Percentiles rank a stretch among this genome's conserved stretches.
Conservation (phyloP, 1,139 yeast species). For the Geotrichum europaeum region DNA sequence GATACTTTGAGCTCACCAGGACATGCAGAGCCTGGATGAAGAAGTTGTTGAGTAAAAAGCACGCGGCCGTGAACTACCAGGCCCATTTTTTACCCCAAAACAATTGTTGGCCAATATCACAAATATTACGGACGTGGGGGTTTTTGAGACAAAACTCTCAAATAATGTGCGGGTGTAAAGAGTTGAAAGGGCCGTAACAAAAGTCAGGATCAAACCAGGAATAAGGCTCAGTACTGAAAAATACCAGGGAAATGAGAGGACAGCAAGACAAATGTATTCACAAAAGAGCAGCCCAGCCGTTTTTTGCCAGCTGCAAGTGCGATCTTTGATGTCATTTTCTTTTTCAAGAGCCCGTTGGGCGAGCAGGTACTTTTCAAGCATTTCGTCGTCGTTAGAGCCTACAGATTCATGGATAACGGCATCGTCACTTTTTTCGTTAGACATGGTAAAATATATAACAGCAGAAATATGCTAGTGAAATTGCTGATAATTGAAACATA, state of each 20-base stretch:
- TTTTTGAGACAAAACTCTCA: conserved; percentile 51
- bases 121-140: conserved; percentile 48
- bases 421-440: not conserved
- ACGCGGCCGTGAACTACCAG: conserved; percentile 53
- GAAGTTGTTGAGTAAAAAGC: conserved; percentile 50
- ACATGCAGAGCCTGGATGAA: conserved; percentile 56
- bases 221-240: conserved; percentile 53
- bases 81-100: conserved; percentile 49
- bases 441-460: not conserved
- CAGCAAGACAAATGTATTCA: conserved; percentile 57
- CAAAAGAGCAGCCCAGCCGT: conserved; percentile 54
- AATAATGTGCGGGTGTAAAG: conserved; percentile 49
- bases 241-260: conserved; percentile 61
- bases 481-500: not conserved
- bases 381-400: conserved; percentile 14
- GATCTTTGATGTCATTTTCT: conserved; percentile 41
- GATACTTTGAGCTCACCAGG: conserved; percentile 53
- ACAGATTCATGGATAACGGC: not conserved
- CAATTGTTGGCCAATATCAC: conserved; percentile 55
- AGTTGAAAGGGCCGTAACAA: conserved; percentile 46
- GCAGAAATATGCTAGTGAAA: not conserved
- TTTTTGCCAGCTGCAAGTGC: conserved; percentile 52
- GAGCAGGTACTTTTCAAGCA: conserved; percentile 31
- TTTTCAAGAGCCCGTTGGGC: conserved; percentile 31
- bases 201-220: conserved; percentile 52